Base-by-base conservation (phyloP, 495 filamentous ascomycete species). In the Daldinia caldariorum region DNA sequence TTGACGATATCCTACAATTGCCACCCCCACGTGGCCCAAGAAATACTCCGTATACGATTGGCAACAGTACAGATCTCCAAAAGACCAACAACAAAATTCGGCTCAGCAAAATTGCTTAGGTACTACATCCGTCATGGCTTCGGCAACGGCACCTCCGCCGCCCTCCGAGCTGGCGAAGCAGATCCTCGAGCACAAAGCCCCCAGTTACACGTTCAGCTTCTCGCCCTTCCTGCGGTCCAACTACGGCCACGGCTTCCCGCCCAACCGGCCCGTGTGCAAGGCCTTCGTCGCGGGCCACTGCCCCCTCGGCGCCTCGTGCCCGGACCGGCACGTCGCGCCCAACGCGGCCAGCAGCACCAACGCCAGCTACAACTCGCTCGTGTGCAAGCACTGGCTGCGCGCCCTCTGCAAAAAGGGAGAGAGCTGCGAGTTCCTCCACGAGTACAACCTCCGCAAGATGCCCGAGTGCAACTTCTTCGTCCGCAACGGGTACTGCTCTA, bases 371-470 rank as follows among this genome's bases (percentile, higher is more conserved):
- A 88, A 88, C 70, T 87, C 84, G 4, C 85, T 97, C 0, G 93
- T 99, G 62, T 99, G 95, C 89, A 99, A 99, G 82, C 95, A 98
- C 86, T 99, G 96, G 89, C 89, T 98, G 69, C 91, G 96, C 71
- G 94, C 93, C 0, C 89, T 99, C 26, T 99, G 95, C 85, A 99
- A 98, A 79, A 98, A 98, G 79, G 96, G 94, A 38, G 87, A 95
- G 66, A 86, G 87, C 62, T 99, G 95, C 87, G 95, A 97, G 81
- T 99, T 97, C 76, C 84, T 97, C 63, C 95, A 99, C 82, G 94
- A 97, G 82, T 99, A 96, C 85, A 97, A 99, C 84, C 87, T 99
- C 71, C 90, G 95, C 54, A 92, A 94, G 80, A 96, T 97, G 94
- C 93, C 94, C 51, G 95, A 97, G 81, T 99, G 95, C 83, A 95